A percentile compares a stretch with the other conserved stretches of the same genome.
phyloP scores from a whole-genome alignment of 148 eudicot genomes.

The Rhododendron ferrugineum region DNA sequence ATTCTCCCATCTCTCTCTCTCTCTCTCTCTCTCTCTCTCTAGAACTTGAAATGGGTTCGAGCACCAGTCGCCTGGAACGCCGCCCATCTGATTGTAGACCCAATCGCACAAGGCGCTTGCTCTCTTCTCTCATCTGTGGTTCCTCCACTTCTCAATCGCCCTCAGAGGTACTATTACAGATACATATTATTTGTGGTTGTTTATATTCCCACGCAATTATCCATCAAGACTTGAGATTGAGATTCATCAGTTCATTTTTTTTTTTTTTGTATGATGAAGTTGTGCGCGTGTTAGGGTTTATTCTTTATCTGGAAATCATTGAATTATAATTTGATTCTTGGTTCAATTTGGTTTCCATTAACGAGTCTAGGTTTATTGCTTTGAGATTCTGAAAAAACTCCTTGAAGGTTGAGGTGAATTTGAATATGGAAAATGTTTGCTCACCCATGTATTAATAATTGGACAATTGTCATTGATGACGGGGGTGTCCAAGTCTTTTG shows the following conservation, averaged over 20 bases:
- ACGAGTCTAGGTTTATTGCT: neutral
- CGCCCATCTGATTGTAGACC: slow-evolving; percentile 16
- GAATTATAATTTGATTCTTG: neutral
- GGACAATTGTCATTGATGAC: neutral
- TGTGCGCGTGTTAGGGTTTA: neutral
- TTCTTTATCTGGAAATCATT: neutral
- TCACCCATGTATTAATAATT: neutral
- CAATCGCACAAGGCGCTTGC: slow-evolving; percentile 14
- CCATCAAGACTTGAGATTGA: neutral
- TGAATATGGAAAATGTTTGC: neutral
- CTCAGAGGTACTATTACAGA: slow-evolving; percentile 15
- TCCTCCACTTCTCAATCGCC: slow-evolving; percentile 17
- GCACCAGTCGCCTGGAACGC: slow-evolving; percentile 17
- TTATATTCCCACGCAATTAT: neutral
- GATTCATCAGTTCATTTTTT: neutral
- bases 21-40: neutral
- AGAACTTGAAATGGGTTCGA: slow-evolving; percentile 19
- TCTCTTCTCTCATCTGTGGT: slow-evolving; percentile 28
- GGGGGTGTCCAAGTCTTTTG: neutral
- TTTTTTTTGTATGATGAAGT: neutral
- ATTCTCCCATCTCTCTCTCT: neutral
- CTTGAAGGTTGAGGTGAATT: too few relatives aligned
- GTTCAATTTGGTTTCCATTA: neutral
- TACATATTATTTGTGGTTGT: too few relatives aligned
- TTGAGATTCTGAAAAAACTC: neutral